These are phyloP conservation scores for Trichophaea hybrida DNA, from an alignment of 2,329 filamentous ascomycete species.

Conservation along the genomic window DNA sequence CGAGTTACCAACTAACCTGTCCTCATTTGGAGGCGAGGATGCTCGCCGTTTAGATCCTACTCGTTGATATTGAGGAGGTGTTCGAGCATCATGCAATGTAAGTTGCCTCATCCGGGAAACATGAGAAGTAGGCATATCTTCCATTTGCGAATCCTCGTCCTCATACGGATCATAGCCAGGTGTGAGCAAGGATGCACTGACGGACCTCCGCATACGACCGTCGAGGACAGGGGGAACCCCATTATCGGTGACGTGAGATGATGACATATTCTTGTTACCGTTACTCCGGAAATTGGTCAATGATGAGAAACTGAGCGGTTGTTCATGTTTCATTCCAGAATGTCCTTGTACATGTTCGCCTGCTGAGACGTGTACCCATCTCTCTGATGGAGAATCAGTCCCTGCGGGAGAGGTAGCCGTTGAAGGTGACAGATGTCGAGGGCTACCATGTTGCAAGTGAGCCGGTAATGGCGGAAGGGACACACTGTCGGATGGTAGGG, in stretches of 20 bases:
- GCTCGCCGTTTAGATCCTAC: slow-evolving; percentile 22
- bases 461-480: slow-evolving; percentile 11
- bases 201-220: slow-evolving; percentile 14
- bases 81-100: slow-evolving; percentile 18
- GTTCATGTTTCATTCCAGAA: slow-evolving; percentile 10
- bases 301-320: slow-evolving; percentile 11
- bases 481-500: slow-evolving; percentile 8
- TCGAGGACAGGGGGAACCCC: slow-evolving; percentile 16
- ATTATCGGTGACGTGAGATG: slow-evolving; percentile 16
- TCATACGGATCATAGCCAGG: slow-evolving; percentile 15
- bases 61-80: slow-evolving; percentile 14
- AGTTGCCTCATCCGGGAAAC: slow-evolving; percentile 15
- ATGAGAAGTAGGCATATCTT: slow-evolving; percentile 16
- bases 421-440: neutral
- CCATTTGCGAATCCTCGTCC: slow-evolving; percentile 21
- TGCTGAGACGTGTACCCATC: slow-evolving; percentile 16
- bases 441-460: slow-evolving; percentile 7
- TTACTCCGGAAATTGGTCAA: slow-evolving; percentile 19
- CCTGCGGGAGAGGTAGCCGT: slow-evolving; percentile 6
- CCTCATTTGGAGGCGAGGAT: slow-evolving; percentile 22
- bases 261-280: slow-evolving; percentile 20
- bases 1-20: slow-evolving; percentile 10
- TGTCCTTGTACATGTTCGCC: slow-evolving; percentile 10
- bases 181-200: slow-evolving; percentile 15
- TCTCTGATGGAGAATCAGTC: slow-evolving; percentile 15